Evolutionary conservation across 371 early-diverging fungal genomes (phyloP), one percentile per base, ranked within the genome.

Genomic region (Apophysomyces elegans): DNA sequence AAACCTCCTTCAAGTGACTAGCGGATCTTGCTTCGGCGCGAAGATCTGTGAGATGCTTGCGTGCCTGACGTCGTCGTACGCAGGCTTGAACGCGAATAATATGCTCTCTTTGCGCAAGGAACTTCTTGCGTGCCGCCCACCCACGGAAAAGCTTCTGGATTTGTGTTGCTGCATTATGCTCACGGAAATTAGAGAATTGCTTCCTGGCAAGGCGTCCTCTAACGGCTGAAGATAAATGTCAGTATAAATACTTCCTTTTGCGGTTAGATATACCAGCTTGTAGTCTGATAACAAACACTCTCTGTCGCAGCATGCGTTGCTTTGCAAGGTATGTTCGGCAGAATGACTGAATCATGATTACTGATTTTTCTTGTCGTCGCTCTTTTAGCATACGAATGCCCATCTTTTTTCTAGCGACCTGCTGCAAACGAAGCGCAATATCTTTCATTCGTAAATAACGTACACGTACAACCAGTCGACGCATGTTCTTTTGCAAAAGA

Each of bases 401-500:
- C 61, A 84, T 65, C 64, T 83, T 75, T 56, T 87, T 86, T 56
- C 96, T 86, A 12, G 83, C 84, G 14, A 86, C 74, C 16, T 83
- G 67, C 71, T 93, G 94, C 7, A 93, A 47, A 26, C 67, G 70
- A 37, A 87, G 67, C 18, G 88, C 81, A 7, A 91, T 72, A 11
- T 70, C 65, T 46, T 89, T 88, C 72, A 85, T 80, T 4, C 84
- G 76, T 47, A 86, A 71, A 74, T 91, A 96, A 14, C 80, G 74
- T n/a, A 78, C 79, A 72, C 93, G 89, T 58, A 87, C 81, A 64
- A 94, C 76, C 64, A 87, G 88, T 47, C 94, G 83, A 16, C 91
- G 87, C 71, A 93, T 88, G 71, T 95, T 94, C 86, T 95, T 93
- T 83, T 97, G 96, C 70, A 97, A 86, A 66, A 93, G 68, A 9